Percentiles rank a stretch among this genome's conserved stretches.
phyloP scores from a whole-genome alignment of 352 stramenopile species.

The Plasmopara viticola region DNA sequence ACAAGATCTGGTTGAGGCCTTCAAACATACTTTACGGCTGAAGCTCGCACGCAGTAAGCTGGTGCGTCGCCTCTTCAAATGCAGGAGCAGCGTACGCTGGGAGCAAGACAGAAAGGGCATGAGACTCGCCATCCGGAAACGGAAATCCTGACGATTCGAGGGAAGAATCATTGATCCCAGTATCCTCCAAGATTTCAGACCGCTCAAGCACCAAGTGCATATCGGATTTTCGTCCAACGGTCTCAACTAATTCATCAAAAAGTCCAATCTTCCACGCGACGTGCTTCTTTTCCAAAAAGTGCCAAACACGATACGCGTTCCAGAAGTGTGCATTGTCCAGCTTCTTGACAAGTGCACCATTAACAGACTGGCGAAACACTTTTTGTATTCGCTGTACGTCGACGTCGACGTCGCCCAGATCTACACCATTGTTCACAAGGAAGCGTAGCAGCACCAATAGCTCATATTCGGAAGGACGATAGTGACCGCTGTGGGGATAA shows the following conservation, averaged over 20 bases:
- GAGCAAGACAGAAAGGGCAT: slow-evolving; percentile 20
- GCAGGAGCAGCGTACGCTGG: slow-evolving; percentile 26
- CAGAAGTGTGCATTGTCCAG: slow-evolving; percentile 84
- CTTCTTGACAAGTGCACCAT: slow-evolving; percentile 68
- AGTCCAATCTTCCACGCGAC: slow-evolving; percentile 63
- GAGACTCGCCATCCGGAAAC: slow-evolving; percentile 23
- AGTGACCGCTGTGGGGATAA: slow-evolving; percentile 97
- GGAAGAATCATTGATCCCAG: slow-evolving; percentile 38
- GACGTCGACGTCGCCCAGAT: slow-evolving; percentile 87
- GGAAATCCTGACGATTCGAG: slow-evolving; percentile 25
- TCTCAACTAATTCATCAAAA: slow-evolving; percentile 77
- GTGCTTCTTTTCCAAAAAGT: slow-evolving; percentile 76
- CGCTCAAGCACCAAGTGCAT: slow-evolving; percentile 32
- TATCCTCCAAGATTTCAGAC: slow-evolving; percentile 37
- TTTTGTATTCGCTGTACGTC: slow-evolving; percentile 96
- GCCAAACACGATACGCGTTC: slow-evolving; percentile 64
- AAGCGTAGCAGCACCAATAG: slow-evolving; percentile 92
- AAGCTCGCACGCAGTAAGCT: slow-evolving; percentile 34
- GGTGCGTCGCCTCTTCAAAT: slow-evolving; percentile 40
- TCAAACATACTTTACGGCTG: slow-evolving; percentile 22
- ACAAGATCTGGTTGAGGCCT: background rate
- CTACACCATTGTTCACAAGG: slow-evolving; percentile 86
- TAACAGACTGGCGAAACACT: slow-evolving; percentile 84
- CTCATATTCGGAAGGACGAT: slow-evolving; percentile 93
- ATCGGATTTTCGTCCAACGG: slow-evolving; percentile 46